phyloP scores from a whole-genome alignment of 768 basidiomycete genomes.

The Boletellus ananas region DNA sequence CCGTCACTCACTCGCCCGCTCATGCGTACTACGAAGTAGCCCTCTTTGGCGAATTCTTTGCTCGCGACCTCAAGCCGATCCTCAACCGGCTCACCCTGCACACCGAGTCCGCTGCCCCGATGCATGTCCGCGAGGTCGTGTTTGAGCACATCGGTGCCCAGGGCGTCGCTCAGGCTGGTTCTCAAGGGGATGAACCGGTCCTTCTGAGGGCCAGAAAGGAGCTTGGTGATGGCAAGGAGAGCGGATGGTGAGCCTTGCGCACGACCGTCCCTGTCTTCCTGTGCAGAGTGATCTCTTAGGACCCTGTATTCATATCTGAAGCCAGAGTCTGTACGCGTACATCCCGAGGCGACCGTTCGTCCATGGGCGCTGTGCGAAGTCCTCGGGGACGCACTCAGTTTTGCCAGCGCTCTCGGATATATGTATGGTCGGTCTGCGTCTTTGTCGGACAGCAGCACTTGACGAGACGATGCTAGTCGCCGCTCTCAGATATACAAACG shows the following conservation, averaged over 20 bases:
- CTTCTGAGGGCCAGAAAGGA: constrained; percentile 75
- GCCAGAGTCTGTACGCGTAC: constrained; percentile 78
- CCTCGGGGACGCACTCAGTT: constrained; percentile 73
- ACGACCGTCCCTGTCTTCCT: background rate
- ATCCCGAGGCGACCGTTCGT: constrained; percentile 83
- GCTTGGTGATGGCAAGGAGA: constrained; percentile 47
- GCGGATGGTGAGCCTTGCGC: constrained; percentile 54
- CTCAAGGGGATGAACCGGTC: constrained; percentile 57
- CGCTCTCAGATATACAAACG: constrained; percentile 78
- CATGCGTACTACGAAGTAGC: constrained; percentile 82
- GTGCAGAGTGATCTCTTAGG: constrained; percentile 38
- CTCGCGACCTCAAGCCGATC: constrained; percentile 70
- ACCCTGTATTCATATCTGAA: constrained; percentile 76
- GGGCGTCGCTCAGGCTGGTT: constrained; percentile 47
- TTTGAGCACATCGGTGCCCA: constrained; percentile 76
- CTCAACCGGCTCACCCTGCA: constrained; percentile 80
- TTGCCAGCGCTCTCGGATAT: constrained; percentile 78
- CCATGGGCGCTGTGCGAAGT: constrained; percentile 82
- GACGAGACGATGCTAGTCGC: constrained; percentile 36
- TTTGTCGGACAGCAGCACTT: background rate
- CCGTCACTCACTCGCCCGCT: constrained; percentile 28
- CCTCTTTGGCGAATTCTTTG: constrained; percentile 77
- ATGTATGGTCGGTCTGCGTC: constrained; percentile 40
- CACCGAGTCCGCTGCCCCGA: constrained; percentile 68
- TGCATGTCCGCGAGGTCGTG: constrained; percentile 75